A percentile compares a stretch with the other conserved stretches of the same genome.
phyloP scores from a whole-genome alignment of 1,139 yeast genomes.

The Kluyveromyces sp. region DNA sequence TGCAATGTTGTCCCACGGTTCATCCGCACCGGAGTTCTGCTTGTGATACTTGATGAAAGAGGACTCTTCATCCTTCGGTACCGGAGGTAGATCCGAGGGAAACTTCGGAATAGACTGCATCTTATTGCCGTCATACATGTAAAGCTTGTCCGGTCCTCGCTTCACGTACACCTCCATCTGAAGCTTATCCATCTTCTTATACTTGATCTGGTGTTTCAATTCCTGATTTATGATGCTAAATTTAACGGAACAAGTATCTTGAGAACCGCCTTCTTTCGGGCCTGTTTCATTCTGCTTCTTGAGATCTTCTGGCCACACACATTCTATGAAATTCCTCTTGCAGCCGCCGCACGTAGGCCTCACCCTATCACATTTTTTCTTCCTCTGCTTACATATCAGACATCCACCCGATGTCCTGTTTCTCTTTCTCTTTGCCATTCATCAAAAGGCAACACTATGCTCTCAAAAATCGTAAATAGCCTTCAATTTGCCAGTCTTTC shows the following conservation, averaged over 20 bases:
- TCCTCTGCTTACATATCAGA: slow-evolving; percentile 41
- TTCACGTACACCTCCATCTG: slow-evolving; percentile 6
- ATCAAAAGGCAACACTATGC: neutral
- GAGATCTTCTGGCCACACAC: slow-evolving; percentile 36
- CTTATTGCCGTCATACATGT: neutral
- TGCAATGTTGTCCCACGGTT: slow-evolving; percentile 1
- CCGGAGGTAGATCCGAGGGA: neutral
- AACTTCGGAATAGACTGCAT: neutral
- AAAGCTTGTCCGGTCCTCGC: neutral
- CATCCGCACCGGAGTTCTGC: neutral
- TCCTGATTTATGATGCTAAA: slow-evolving; percentile 2
- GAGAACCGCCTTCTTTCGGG: neutral
- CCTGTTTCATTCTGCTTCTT: slow-evolving; percentile 1
- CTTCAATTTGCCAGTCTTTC: no score
- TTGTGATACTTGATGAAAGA: slow-evolving; percentile 1
- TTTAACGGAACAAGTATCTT: neutral
- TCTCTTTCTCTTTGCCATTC: slow-evolving; percentile 3
- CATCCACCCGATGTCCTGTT: slow-evolving; percentile 33
- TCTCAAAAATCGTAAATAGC: no score
- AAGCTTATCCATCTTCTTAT: neutral
- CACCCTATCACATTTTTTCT: slow-evolving; percentile 44
- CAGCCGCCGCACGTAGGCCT: slow-evolving; percentile 38
- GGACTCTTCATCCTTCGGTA: neutral
- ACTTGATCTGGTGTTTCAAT: slow-evolving; percentile 1
- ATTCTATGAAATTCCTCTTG: slow-evolving; percentile 34